Evolutionary conservation across 106 monocot genomes (phyloP).

Genomic region (Acorus gramineus): DNA sequence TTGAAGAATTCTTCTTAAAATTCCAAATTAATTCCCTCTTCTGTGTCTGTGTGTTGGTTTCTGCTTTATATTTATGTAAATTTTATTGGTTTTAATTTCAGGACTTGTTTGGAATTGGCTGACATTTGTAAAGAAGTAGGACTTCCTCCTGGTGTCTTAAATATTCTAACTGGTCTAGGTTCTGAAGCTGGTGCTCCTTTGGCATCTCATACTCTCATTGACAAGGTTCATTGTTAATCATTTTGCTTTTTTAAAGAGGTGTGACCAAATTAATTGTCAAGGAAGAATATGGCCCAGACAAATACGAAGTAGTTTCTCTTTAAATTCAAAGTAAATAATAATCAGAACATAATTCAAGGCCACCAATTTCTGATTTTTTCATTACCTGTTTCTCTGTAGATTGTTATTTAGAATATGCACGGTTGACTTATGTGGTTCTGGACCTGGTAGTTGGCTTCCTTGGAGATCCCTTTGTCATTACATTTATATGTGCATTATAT

Average conservation of each 20-base stretch:
- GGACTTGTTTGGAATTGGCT: slow-evolving; percentile 94
- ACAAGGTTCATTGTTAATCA: slow-evolving; percentile 47
- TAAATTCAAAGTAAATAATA: too few relatives aligned
- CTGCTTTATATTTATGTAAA: not conserved
- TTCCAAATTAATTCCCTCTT: not conserved
- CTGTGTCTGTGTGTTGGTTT: not conserved
- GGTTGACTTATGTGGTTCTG: too few relatives aligned
- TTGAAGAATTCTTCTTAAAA: too few relatives aligned
- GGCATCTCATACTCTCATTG: slow-evolving; percentile 79
- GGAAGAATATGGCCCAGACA: too few relatives aligned
- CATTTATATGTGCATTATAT: too few relatives aligned
- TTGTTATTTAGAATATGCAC: too few relatives aligned
- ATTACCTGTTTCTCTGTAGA: not conserved
- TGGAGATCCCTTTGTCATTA: too few relatives aligned
- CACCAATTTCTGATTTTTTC: not conserved
- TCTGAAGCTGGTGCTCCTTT: slow-evolving; percentile 91
- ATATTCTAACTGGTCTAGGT: slow-evolving; percentile 88
- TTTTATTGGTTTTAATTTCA: slow-evolving; percentile 12
- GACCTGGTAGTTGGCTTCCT: too few relatives aligned
- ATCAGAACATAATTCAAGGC: not conserved
- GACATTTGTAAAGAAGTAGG: slow-evolving; percentile 80
- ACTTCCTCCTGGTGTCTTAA: slow-evolving; percentile 88
- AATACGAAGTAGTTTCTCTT: too few relatives aligned
- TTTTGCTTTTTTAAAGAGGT: too few relatives aligned
- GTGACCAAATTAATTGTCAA: too few relatives aligned